These are phyloP conservation scores for Apiospora aurea DNA, from an alignment of 2,329 filamentous ascomycete genomes.

Conservation along the genomic window DNA sequence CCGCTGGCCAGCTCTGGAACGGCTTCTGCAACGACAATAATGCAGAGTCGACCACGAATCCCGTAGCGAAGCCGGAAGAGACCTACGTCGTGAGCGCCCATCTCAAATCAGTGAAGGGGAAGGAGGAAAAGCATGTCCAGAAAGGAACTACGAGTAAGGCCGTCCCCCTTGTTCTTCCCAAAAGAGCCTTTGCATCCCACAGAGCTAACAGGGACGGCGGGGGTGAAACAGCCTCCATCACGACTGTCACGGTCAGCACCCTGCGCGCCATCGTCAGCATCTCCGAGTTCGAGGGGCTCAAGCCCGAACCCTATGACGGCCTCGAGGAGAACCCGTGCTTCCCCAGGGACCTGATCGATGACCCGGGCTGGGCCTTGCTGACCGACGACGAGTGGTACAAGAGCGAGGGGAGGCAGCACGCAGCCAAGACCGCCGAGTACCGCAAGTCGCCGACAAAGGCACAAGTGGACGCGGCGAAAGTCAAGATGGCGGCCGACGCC, in stretches of 20 bases:
- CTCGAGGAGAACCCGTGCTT: slow-evolving; percentile 24
- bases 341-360: slow-evolving; percentile 25
- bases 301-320: slow-evolving; percentile 16
- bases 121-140: slow-evolving; percentile 6
- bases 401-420: background rate
- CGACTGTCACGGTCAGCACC: slow-evolving; percentile 25
- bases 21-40: too few species aligned
- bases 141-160: background rate
- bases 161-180: too few species aligned
- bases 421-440: background rate
- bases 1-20: too few species aligned
- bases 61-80: background rate
- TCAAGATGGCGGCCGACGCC: background rate
- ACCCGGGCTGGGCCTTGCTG: slow-evolving; percentile 27
- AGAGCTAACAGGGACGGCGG: too few species aligned
- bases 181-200: too few species aligned
- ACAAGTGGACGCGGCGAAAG: background rate
- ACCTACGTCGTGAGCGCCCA: slow-evolving; percentile 23
- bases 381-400: slow-evolving; percentile 27
- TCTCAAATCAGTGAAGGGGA: slow-evolving; percentile 21
- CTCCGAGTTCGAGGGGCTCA: slow-evolving; percentile 20
- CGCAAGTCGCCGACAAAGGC: background rate
- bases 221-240: background rate
- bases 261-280: slow-evolving; percentile 26
- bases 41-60: background rate